These are phyloP conservation scores for Nepenthes alata DNA, from an alignment of 179 eudicot genomes.

Conservation along the genomic window DNA sequence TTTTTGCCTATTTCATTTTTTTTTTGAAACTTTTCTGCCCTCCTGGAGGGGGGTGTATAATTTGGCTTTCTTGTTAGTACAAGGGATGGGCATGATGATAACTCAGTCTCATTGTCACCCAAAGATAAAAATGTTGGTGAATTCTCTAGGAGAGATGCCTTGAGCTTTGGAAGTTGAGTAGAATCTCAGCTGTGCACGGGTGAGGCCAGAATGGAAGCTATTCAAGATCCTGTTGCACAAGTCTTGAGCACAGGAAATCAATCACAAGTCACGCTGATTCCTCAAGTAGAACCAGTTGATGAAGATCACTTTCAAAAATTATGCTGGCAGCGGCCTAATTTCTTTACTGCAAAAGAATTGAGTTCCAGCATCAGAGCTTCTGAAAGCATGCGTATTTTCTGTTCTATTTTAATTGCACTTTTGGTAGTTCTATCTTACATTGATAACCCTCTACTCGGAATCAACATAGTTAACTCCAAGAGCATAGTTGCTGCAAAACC, in stretches of 20 bases:
- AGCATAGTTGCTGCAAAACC: slow-evolving; percentile 37
- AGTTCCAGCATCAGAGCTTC: slow-evolving; percentile 25
- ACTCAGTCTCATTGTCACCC: no score
- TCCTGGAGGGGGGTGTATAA: no score
- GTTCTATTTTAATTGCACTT: slow-evolving; percentile 24
- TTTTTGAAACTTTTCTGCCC: no score
- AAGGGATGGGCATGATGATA: no score
- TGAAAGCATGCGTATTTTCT: slow-evolving; percentile 22
- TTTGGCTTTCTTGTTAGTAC: no score
- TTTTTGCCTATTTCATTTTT: no score
- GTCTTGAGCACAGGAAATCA: background rate
- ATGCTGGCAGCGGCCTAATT: background rate
- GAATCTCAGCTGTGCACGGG: background rate
- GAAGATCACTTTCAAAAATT: background rate
- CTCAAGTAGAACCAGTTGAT: background rate
- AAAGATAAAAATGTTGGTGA: background rate
- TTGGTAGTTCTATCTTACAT: slow-evolving; percentile 26
- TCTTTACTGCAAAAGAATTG: slow-evolving; percentile 23
- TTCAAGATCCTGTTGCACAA: background rate
- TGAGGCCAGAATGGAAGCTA: background rate
- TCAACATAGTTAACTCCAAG: slow-evolving; percentile 25
- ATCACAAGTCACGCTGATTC: background rate
- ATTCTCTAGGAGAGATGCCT: background rate
- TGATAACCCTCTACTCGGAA: slow-evolving; percentile 19
- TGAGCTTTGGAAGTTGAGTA: background rate